phyloP scores from a whole-genome alignment of 1,284 basidiomycete genomes.

The Rhodotorula sp. region DNA sequence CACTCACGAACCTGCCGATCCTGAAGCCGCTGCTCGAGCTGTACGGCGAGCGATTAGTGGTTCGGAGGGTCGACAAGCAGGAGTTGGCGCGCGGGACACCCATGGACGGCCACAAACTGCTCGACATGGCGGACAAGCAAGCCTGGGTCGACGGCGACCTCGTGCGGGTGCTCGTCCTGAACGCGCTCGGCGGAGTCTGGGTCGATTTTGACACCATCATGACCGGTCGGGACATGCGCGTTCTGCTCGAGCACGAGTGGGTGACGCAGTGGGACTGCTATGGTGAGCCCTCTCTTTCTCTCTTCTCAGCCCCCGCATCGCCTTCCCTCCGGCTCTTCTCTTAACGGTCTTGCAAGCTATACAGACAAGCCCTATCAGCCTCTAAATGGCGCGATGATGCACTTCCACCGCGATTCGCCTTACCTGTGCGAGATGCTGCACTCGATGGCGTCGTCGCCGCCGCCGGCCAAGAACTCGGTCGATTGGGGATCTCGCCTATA shows the following conservation, averaged over 20 bases:
- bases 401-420: slow-evolving; percentile 79
- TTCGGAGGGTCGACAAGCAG: slow-evolving; percentile 66
- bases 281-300: slow-evolving; percentile 58
- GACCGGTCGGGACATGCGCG: slow-evolving; percentile 70
- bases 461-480: slow-evolving; percentile 72
- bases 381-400: slow-evolving; percentile 89
- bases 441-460: slow-evolving; percentile 68
- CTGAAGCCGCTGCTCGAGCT: slow-evolving; percentile 59
- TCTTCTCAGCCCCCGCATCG: not conserved
- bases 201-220: slow-evolving; percentile 91
- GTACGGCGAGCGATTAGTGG: slow-evolving; percentile 68
- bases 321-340: not conserved
- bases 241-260: slow-evolving; percentile 84
- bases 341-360: not conserved
- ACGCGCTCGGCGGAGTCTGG: slow-evolving; percentile 87
- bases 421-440: slow-evolving; percentile 94
- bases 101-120: slow-evolving; percentile 62
- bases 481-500: slow-evolving; percentile 91
- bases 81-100: slow-evolving; percentile 69
- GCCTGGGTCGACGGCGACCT: slow-evolving; percentile 94
- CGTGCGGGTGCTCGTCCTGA: slow-evolving; percentile 77
- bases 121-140: slow-evolving; percentile 62
- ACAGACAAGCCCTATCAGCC: slow-evolving; percentile 79
- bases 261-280: slow-evolving; percentile 92
- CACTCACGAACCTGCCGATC: slow-evolving; percentile 50